phyloP scores from a whole-genome alignment of 768 basidiomycete species.

The Chalciporus sphaerocephalus region DNA sequence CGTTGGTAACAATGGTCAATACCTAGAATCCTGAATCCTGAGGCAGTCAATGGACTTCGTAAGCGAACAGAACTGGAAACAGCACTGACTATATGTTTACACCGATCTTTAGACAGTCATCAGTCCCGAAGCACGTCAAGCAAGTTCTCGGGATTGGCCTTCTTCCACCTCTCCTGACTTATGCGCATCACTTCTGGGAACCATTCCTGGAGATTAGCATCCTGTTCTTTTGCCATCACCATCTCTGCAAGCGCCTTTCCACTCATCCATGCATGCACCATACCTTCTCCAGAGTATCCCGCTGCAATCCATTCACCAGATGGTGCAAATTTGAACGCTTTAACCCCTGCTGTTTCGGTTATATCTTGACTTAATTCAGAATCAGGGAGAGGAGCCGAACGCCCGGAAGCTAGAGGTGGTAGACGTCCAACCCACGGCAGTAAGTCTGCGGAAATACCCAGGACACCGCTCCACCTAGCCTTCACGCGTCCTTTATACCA shows the following conservation, averaged over 20 bases:
- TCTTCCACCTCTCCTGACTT: conserved; percentile 49
- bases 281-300: conserved; percentile 70
- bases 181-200: conserved; percentile 50
- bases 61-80: too few species aligned
- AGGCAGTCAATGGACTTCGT: too few species aligned
- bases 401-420: conserved; percentile 44
- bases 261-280: conserved; percentile 67
- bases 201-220: conserved; percentile 34
- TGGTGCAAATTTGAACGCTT: conserved; percentile 16
- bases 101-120: conserved; percentile 3
- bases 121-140: conserved; percentile 8
- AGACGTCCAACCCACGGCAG: conserved; percentile 72
- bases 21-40: too few species aligned
- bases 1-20: too few species aligned
- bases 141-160: conserved; percentile 46
- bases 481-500: conserved; percentile 49
- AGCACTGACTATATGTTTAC: too few species aligned
- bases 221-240: conserved; percentile 41
- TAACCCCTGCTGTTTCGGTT: not conserved
- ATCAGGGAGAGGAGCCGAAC: conserved; percentile 26
- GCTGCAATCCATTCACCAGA: conserved; percentile 72
- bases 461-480: conserved; percentile 58
- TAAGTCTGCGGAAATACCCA: conserved; percentile 58
- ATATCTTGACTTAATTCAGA: not conserved
- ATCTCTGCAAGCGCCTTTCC: conserved; percentile 58